These are phyloP conservation scores for Chionographis japonica DNA, from an alignment of 106 monocot species.

Conservation along the genomic window DNA sequence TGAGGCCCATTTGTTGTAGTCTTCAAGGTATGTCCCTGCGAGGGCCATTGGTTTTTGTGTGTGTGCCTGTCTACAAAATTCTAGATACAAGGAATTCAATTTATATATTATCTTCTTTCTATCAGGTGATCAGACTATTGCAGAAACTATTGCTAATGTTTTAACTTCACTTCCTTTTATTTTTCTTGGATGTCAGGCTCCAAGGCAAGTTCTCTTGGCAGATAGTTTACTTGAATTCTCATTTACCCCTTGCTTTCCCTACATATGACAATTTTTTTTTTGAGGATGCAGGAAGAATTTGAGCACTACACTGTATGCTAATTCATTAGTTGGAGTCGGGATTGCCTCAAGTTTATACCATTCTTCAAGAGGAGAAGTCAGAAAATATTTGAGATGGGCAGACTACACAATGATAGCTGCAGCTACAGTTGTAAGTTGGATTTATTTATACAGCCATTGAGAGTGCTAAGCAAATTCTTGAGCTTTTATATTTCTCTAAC, in stretches of 20 bases:
- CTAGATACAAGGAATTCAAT: background rate
- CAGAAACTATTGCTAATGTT: slow-evolving; percentile 80
- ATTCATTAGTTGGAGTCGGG: slow-evolving; percentile 91
- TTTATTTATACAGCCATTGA: background rate
- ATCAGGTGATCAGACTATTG: slow-evolving; percentile 54
- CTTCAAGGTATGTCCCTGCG: slow-evolving; percentile 31
- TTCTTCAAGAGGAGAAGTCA: slow-evolving; percentile 72
- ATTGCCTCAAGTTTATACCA: slow-evolving; percentile 85
- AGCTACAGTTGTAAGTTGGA: slow-evolving; percentile 68
- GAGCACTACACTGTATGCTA: slow-evolving; percentile 63
- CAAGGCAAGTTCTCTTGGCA: slow-evolving; percentile 43
- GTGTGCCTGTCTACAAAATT: background rate
- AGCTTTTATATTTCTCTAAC: too few species aligned
- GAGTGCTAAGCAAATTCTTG: too few species aligned
- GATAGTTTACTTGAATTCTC: background rate
- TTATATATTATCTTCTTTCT: slow-evolving; percentile 1
- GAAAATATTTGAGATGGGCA: slow-evolving; percentile 78
- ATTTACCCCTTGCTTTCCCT: background rate
- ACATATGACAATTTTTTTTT: background rate
- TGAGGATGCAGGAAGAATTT: slow-evolving; percentile 76
- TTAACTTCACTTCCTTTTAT: slow-evolving; percentile 89
- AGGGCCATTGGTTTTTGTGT: background rate
- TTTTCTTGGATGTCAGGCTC: slow-evolving; percentile 65
- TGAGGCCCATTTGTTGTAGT: slow-evolving; percentile 61
- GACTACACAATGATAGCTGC: slow-evolving; percentile 94